Conservation (phyloP, 1,284 basidiomycete species). For the Albatrellus sp. region DNA sequence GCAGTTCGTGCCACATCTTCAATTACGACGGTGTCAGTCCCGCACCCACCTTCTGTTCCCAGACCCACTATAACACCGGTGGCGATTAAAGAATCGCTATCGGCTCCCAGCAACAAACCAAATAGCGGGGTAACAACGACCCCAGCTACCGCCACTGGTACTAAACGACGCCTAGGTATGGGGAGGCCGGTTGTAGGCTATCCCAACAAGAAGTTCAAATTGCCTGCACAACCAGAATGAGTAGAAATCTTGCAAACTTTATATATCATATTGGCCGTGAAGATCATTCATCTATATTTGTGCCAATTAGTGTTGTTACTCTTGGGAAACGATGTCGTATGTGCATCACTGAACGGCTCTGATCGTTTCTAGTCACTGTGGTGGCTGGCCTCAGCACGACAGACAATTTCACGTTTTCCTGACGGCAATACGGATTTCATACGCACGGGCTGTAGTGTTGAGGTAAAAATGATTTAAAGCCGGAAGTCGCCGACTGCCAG, state of each 20-base stretch:
- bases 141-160: constrained; percentile 14
- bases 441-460: no score
- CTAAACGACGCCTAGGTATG: constrained; percentile 49
- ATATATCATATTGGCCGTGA: no score
- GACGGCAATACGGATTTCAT: no score
- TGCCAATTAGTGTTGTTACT: no score
- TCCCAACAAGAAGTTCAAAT: constrained; percentile 56
- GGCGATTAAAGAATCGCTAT: background rate
- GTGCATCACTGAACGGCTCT: no score
- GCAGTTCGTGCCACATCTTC: background rate
- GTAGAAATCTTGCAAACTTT: background rate
- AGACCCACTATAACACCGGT: background rate
- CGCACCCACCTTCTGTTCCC: background rate
- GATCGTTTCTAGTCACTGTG: no score
- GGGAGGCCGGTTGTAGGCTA: constrained; percentile 37
- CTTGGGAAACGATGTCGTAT: no score
- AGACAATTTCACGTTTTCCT: no score
- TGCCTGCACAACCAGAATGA: constrained; percentile 19
- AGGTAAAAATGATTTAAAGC: no score
- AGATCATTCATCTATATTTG: no score
- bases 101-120: background rate
- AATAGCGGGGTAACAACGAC: background rate
- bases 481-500: no score
- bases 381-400: no score
- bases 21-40: background rate